These are phyloP conservation scores for Colletotrichum viniferum DNA, from an alignment of 2,329 filamentous ascomycete genomes.

Conservation along the genomic window DNA sequence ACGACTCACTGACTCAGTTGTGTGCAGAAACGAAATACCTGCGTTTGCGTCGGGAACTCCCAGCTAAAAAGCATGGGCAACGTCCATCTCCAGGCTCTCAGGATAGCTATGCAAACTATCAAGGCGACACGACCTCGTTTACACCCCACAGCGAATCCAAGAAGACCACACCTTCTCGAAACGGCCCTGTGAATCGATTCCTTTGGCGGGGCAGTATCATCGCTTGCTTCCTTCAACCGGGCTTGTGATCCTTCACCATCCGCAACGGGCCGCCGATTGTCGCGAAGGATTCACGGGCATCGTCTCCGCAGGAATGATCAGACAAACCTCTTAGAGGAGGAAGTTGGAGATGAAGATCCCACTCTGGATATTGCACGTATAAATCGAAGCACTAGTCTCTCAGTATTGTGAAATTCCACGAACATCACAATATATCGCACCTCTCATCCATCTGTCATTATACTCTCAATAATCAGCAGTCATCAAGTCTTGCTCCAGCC, in stretches of 20 bases:
- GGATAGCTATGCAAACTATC: background rate
- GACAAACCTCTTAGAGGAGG: background rate
- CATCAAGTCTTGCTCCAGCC: background rate
- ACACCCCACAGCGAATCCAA: background rate
- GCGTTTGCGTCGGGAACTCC: background rate
- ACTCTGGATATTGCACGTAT: rapidly evolving
- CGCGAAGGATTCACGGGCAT: background rate
- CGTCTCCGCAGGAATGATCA: rapidly evolving
- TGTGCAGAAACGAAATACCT: background rate
- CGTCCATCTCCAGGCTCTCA: background rate
- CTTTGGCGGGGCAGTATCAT: background rate
- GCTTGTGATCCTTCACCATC: background rate
- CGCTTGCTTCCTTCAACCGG: background rate
- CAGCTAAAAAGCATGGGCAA: background rate
- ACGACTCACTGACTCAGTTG: background rate
- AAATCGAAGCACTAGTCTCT: background rate
- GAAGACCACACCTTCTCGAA: background rate
- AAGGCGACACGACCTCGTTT: background rate
- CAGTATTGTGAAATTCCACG: background rate
- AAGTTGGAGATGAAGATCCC: rapidly evolving
- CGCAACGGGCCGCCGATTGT: background rate
- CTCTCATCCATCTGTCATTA: rapidly evolving
- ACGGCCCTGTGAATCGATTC: background rate
- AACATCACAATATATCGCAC: background rate
- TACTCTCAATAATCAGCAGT: background rate